Evolutionary conservation across 306 rosid genomes (phyloP).

Genomic region (Cyamopsis tetragonoloba): DNA sequence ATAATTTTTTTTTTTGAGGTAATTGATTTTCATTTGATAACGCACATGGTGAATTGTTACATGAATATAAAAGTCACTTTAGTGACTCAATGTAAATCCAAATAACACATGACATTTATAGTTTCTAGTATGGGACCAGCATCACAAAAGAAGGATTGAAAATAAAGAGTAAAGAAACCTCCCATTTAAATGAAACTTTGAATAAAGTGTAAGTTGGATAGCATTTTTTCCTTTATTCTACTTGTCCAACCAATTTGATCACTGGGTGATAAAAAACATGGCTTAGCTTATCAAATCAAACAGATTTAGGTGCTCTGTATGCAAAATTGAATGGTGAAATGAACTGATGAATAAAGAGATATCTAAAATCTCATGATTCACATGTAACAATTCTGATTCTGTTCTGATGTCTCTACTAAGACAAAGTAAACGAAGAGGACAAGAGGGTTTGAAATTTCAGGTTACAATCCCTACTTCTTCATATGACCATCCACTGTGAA

Average conservation of each 20-base stretch:
- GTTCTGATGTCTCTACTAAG: not conserved
- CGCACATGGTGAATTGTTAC: too few species aligned
- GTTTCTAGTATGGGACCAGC: not conserved
- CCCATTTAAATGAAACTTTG: not conserved
- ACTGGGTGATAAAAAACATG: conserved; percentile 3
- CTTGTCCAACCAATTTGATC: not conserved
- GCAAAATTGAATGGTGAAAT: not conserved
- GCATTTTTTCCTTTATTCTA: conserved; percentile 15
- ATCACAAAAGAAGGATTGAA: not conserved
- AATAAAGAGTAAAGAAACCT: conserved; percentile 5
- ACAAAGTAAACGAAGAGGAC: conserved; percentile 40
- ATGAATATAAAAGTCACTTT: too few species aligned
- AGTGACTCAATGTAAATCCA: too few species aligned
- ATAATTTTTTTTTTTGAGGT: too few species aligned
- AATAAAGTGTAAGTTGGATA: not conserved
- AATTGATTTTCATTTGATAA: too few species aligned
- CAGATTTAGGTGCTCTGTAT: conserved; percentile 7
- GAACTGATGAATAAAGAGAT: too few species aligned
- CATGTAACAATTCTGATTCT: too few species aligned
- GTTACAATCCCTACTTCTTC: not conserved
- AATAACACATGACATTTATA: too few species aligned
- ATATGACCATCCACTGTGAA: conserved; percentile 25
- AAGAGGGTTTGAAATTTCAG: not conserved
- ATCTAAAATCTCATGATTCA: too few species aligned
- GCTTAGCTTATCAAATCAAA: not conserved